Conservation (phyloP, 176 grass and related monocot genomes). For the Eragrostis nindensis region DNA sequence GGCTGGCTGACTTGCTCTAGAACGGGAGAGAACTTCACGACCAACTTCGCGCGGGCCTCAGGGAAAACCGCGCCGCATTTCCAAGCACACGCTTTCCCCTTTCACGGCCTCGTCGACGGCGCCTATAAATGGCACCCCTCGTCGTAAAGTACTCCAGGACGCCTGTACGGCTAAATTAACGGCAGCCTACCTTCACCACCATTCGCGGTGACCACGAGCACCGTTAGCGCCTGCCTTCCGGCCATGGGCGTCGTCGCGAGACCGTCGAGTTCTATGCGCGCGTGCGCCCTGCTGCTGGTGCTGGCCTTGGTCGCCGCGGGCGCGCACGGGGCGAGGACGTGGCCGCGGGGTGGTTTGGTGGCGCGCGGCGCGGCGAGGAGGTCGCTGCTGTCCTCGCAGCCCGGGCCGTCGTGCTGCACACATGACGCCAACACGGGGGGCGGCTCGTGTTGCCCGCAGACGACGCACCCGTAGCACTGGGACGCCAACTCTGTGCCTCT, state of each 20-base stretch:
- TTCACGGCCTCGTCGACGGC: too few relatives aligned
- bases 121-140: too few relatives aligned
- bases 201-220: too few relatives aligned
- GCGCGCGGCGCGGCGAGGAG: not conserved
- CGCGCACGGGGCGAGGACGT: not conserved
- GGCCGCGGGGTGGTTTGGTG: not conserved
- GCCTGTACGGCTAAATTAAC: not conserved
- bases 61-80: too few relatives aligned
- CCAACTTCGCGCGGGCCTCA: too few relatives aligned
- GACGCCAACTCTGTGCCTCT: too few relatives aligned
- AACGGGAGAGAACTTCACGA: too few relatives aligned
- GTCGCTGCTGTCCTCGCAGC: not conserved
- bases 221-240: not conserved
- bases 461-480: not conserved
- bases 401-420: conserved; percentile 34
- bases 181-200: too few relatives aligned
- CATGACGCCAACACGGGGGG: not conserved
- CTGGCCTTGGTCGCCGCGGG: not conserved
- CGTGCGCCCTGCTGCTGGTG: not conserved
- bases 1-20: too few relatives aligned
- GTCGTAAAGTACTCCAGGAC: too few relatives aligned
- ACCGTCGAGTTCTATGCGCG: not conserved
- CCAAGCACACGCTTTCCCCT: too few relatives aligned
- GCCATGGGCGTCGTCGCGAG: not conserved
- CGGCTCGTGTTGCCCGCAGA: not conserved